Percentiles rank a stretch among this genome's conserved stretches.
phyloP scores from a whole-genome alignment of 2,329 filamentous ascomycete species.

The Phyllosticta capitalensis region DNA sequence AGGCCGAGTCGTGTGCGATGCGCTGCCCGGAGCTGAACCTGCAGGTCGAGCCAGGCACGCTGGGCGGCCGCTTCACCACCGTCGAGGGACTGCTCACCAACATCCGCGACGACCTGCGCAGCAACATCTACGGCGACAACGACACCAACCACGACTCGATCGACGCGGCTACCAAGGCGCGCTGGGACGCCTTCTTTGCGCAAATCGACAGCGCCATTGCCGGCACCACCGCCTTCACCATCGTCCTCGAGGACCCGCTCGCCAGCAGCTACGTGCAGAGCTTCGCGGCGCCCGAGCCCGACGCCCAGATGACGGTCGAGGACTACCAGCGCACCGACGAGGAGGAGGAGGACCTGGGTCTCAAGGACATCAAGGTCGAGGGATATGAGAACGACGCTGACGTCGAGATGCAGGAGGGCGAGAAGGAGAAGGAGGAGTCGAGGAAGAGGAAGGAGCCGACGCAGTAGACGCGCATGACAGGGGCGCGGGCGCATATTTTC shows the following conservation, averaged over 20 bases:
- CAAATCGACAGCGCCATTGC: constrained; percentile 67
- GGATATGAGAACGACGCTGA: constrained; percentile 52
- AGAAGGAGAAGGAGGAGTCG: constrained; percentile 1
- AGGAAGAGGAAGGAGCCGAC: background rate
- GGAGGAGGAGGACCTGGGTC: constrained; percentile 85
- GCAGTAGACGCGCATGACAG: background rate
- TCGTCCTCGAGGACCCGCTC: constrained; percentile 78
- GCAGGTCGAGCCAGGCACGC: constrained; percentile 81
- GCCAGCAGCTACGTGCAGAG: constrained; percentile 93
- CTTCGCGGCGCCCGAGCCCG: constrained; percentile 66
- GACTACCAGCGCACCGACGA: constrained; percentile 82
- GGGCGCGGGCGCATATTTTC: too few relatives aligned
- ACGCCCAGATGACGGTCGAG: constrained; percentile 71
- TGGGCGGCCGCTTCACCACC: constrained; percentile 93
- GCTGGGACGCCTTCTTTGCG: constrained; percentile 76
- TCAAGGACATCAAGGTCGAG: constrained; percentile 88
- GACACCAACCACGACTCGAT: constrained; percentile 64
- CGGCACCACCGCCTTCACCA: constrained; percentile 69
- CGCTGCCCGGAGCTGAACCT: constrained; percentile 81
- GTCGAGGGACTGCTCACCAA: constrained; percentile 90
- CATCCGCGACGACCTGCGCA: constrained; percentile 79
- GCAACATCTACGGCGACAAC: constrained; percentile 60
- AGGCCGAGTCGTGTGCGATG: constrained; percentile 84
- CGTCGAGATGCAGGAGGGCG: constrained; percentile 12
- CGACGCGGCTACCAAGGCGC: constrained; percentile 50